Base-by-base conservation (phyloP, 176 grass and related monocot species). In the Lolium perenne region DNA sequence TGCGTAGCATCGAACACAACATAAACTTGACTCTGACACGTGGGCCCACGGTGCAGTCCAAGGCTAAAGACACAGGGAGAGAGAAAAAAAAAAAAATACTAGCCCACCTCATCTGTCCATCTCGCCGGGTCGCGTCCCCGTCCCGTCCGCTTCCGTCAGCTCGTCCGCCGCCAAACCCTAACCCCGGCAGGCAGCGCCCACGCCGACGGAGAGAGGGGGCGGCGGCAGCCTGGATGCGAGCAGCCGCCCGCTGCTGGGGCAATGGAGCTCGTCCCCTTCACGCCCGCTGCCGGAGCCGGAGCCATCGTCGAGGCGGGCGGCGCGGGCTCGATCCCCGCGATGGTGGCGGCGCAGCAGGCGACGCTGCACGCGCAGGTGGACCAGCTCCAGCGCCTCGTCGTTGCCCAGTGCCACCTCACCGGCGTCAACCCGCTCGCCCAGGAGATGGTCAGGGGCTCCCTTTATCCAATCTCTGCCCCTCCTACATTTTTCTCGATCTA, bases 381-480 rank as follows among this genome's bases (percentile, higher is more conserved):
- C 41, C 90, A 94, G 71, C 88, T 99, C 20, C 86, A 94, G 54
- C 81, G 87, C 20, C 88, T 99, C 21, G 97, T 99, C 70, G 85
- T 88, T 43, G 67, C 86, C 10, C 97, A 99, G 91, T 99, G 97
- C 86, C 86, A 78, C 50, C 90, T 96, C 79, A 99, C 94, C 6
- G 94, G 97, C 41, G 93, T 96, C 74, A 96, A 99, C 55, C 97
- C 97, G 53, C 93, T 96, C 43, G 86, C 97, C 10, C 97, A 98
- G 82, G 97, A 98, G 83, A 98, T 98, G 97, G 95, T 95, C n/a
- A 76, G 81, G n/a, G 38, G 15, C 57, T 74, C 73, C 49, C 9
- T 35, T 64, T 1, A 6, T 20, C 74, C n/a, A 25, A 35, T 56
- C 25, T 22, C 20, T 62, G 16, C 53, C 70, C 35, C 73, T 58